Evolutionary conservation across 2,329 filamentous ascomycete genomes (phyloP).

Genomic region (Escovopsis weberi): DNA sequence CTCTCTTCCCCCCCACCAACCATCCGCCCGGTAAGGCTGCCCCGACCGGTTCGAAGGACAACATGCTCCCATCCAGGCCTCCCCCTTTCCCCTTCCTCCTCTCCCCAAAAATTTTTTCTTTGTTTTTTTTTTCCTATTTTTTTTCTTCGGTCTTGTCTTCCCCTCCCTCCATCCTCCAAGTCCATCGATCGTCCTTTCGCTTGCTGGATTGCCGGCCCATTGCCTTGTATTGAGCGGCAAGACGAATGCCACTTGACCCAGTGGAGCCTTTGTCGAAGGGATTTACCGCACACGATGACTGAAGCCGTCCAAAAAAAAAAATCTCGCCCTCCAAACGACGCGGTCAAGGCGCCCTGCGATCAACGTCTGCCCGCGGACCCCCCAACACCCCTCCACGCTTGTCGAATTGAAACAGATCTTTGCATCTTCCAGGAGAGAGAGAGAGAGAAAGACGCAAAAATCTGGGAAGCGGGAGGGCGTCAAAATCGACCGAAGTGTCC

Average conservation of each 20-base stretch:
- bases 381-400: no score
- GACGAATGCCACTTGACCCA: background rate
- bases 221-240: background rate
- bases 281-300: background rate
- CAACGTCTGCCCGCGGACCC: no score
- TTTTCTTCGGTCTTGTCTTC: conserved; percentile 8
- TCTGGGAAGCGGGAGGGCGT: no score
- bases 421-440: no score
- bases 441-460: no score
- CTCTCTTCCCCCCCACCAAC: no score
- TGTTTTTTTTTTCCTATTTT: conserved; percentile 15
- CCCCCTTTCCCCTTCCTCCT: background rate
- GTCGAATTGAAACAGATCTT: no score
- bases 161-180: conserved; percentile 1
- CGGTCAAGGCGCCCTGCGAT: background rate
- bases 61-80: conserved; percentile 4
- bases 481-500: no score
- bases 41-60: conserved; percentile 6
- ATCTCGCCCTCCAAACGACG: background rate
- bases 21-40: no score
- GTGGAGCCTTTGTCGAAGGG: background rate
- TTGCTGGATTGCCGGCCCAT: background rate
- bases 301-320: conserved; percentile 2
- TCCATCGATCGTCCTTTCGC: background rate
- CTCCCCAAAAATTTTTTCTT: conserved; percentile 10